phyloP scores from a whole-genome alignment of 2,329 filamentous ascomycete genomes.

The Pseudogymnoascus sp. region DNA sequence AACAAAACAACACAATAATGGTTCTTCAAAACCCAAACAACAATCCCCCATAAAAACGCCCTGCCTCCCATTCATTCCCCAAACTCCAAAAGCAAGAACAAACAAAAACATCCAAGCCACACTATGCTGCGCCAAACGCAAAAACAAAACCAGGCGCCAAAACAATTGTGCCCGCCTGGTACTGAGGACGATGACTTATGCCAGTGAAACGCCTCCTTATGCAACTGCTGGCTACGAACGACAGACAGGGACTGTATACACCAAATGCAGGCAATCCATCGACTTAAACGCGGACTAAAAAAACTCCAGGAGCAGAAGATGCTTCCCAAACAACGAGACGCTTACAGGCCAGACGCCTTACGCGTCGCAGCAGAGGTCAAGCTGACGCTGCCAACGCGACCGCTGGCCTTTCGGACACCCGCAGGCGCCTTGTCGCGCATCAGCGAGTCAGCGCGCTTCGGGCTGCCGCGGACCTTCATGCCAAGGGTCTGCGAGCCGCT shows the following conservation, averaged over 20 bases:
- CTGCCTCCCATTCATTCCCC: neutral
- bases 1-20: neutral
- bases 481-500: constrained; percentile 39
- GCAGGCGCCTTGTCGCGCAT: constrained; percentile 41
- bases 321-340: constrained; percentile 5
- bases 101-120: neutral
- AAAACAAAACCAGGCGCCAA: neutral
- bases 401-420: constrained; percentile 57
- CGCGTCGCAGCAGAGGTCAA: constrained; percentile 19
- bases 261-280: constrained; percentile 7
- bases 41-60: neutral
- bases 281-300: constrained; percentile 12
- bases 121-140: constrained; percentile 2
- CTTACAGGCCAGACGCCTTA: constrained; percentile 28
- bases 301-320: constrained; percentile 15
- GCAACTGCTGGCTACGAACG: neutral
- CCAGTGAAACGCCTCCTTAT: constrained; percentile 1
- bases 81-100: neutral
- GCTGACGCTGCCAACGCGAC: constrained; percentile 52
- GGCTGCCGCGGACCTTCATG: constrained; percentile 55
- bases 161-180: neutral
- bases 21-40: neutral
- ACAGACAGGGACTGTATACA: neutral
- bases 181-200: neutral
- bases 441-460: constrained; percentile 41